Evolutionary conservation across 2,329 filamentous ascomycete species (phyloP).

Genomic region (Pseudogymnoascus sp.): DNA sequence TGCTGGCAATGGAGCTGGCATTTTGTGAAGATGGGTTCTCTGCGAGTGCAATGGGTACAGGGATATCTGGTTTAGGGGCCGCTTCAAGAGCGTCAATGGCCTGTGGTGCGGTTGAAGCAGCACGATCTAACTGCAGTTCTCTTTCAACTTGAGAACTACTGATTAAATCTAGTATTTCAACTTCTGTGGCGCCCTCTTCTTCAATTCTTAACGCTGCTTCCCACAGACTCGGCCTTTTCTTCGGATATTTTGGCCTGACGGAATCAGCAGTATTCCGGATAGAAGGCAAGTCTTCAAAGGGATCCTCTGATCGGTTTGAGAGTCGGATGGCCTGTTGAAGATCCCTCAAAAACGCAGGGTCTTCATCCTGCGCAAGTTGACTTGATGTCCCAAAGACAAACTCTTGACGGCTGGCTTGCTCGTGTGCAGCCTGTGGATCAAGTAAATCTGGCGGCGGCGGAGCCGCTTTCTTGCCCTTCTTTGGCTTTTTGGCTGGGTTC

Average conservation of each 20-base stretch:
- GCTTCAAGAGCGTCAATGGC: neutral
- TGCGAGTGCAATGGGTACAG: neutral
- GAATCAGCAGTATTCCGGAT: neutral
- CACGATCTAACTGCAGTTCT: neutral
- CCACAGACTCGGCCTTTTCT: constrained; percentile 52
- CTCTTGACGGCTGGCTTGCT: constrained; percentile 60
- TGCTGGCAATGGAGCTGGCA: neutral
- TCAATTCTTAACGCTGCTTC: constrained; percentile 59
- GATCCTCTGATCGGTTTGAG: constrained; percentile 42
- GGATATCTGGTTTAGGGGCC: neutral
- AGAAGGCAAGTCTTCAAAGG: constrained; percentile 12
- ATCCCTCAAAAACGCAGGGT: constrained; percentile 56
- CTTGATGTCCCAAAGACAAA: constrained; percentile 83
- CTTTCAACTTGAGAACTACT: constrained; percentile 23
- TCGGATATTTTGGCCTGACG: constrained; percentile 9
- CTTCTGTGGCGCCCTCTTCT: constrained; percentile 56
- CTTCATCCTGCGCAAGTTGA: constrained; percentile 68
- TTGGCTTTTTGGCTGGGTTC: constrained; percentile 19
- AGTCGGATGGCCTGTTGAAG: constrained; percentile 54
- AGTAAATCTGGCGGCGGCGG: constrained; percentile 47
- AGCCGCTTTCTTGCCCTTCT: constrained; percentile 34
- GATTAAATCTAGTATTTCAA: constrained; percentile 54
- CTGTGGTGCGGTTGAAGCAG: neutral
- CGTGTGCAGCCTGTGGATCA: constrained; percentile 61
- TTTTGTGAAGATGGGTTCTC: neutral